Evolutionary conservation across 75 land plant species (phyloP).

Genomic region (Picea glauca): DNA sequence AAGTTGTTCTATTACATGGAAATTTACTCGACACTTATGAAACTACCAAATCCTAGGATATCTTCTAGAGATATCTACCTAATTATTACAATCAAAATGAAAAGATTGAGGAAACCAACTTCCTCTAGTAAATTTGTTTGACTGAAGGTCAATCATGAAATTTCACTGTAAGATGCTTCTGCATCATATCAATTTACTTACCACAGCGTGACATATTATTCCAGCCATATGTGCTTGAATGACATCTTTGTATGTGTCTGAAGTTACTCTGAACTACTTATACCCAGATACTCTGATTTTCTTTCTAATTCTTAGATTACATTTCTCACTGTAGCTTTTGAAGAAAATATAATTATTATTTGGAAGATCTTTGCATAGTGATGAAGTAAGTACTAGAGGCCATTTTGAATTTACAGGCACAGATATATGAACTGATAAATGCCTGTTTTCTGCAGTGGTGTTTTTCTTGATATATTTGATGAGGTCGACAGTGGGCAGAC

Average conservation of each 20-base stretch:
- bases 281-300: background rate
- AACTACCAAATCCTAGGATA: too few species aligned
- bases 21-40: too few species aligned
- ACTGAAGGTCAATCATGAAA: too few species aligned
- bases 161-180: background rate
- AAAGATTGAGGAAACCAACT: too few species aligned
- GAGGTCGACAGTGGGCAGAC: conserved; percentile 61
- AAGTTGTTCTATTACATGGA: too few species aligned
- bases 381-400: background rate
- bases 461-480: conserved; percentile 82
- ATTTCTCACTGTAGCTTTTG: background rate
- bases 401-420: background rate
- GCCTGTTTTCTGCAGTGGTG: conserved; percentile 50
- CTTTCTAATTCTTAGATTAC: background rate
- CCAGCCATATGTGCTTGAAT: background rate
- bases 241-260: background rate
- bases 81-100: too few species aligned
- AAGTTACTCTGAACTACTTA: too few species aligned
- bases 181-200: background rate
- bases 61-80: too few species aligned
- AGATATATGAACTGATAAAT: background rate
- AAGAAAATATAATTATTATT: background rate
- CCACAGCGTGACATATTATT: background rate
- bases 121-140: too few species aligned
- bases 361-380: background rate